Evolutionary conservation across 163 green algal species (phyloP), one percentile per base, ranked within the genome.

Genomic region (Scenedesmus sp.): DNA sequence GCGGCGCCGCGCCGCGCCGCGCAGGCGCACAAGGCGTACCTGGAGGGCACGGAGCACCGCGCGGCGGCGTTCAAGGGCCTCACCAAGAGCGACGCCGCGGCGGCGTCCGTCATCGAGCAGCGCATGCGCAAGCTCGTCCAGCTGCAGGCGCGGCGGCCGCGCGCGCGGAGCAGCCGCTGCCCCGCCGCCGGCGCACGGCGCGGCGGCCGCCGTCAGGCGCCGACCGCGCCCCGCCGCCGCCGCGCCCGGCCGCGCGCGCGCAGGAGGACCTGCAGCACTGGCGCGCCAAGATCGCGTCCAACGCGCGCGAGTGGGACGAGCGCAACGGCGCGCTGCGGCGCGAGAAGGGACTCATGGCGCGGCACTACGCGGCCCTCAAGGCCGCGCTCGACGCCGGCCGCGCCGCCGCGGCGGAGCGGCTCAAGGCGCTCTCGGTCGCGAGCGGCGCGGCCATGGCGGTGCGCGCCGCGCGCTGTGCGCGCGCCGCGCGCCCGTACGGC

Each of bases 281-380:
- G 92, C 83, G 92, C 51, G 92, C 87, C 58, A 96, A 96, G 87
- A 95, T 95, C 42, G 79, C 86, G 50, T 92, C 84, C 65, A 94
- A 89, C 70, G 84, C 58, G 15, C 69, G 82, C 4, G 91, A 97
- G 78, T 97, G 93, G 93, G 91, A 92, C 79, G 90, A 92, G 70
- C 81, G 91, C 60, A 95, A 95, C 77, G 60, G 70, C 1, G 85
- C 89, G 54, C 83, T 97, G 84, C 65, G 88, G 4, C 79, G 88
- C 11, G 93, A 97, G 81, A 95, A 95, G 85, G 92, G 94, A 58
- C 89, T 91, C 74, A 93, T 95, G 88, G 70, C 60, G 4, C 82
- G 84, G 5, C 91, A 95, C 85, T 94, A 97, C 81, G 66, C 81
- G 26, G 66, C 81, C 51, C 87, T 96, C 51, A 94, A 93, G 84